A percentile compares a stretch with the other conserved stretches of the same genome.
Evolutionary conservation across 1,284 basidiomycete genomes (phyloP).

Genomic region (Apiotrichum mycotoxinovorans): DNA sequence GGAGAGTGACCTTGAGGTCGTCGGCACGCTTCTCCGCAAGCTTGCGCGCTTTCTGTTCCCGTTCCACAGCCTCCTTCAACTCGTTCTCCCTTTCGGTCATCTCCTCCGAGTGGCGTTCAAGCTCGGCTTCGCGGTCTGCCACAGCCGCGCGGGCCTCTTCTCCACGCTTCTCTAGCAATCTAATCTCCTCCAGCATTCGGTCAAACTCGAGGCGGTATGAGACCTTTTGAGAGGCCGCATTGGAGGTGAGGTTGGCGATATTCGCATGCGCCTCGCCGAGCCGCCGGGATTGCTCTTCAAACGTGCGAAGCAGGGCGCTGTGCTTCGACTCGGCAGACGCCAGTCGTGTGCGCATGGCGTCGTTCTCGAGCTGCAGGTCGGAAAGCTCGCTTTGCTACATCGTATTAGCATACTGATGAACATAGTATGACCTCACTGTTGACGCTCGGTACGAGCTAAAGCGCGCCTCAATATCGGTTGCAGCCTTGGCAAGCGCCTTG

Average conservation of each 20-base stretch:
- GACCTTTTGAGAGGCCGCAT: slow-evolving; percentile 43
- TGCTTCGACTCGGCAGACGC: slow-evolving; percentile 32
- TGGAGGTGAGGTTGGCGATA: slow-evolving; percentile 42
- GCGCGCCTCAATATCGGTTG: slow-evolving; percentile 38
- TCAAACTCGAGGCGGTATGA: slow-evolving; percentile 35
- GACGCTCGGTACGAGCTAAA: slow-evolving; percentile 41
- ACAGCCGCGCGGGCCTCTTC: slow-evolving; percentile 43
- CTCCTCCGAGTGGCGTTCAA: slow-evolving; percentile 40
- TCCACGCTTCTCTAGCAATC: slow-evolving; percentile 37
- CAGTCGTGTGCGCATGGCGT: slow-evolving; percentile 30
- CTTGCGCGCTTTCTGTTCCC: slow-evolving; percentile 47
- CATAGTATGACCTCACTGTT: not conserved
- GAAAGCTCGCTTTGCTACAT: slow-evolving; percentile 40
- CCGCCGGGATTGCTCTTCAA: slow-evolving; percentile 39
- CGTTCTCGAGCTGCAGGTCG: slow-evolving; percentile 35
- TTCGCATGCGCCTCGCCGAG: slow-evolving; percentile 42
- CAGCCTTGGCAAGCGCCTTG: slow-evolving; percentile 32
- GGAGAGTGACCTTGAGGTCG: slow-evolving; percentile 48
- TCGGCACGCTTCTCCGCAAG: slow-evolving; percentile 49
- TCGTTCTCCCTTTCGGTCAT: slow-evolving; percentile 47
- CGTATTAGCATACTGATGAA: not conserved
- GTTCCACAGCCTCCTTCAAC: slow-evolving; percentile 48
- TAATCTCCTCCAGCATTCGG: slow-evolving; percentile 40
- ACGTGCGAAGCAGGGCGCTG: slow-evolving; percentile 37
- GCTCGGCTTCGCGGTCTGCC: slow-evolving; percentile 44